phyloP scores from a whole-genome alignment of 306 rosid genomes.

The Cicer cuneatum region DNA sequence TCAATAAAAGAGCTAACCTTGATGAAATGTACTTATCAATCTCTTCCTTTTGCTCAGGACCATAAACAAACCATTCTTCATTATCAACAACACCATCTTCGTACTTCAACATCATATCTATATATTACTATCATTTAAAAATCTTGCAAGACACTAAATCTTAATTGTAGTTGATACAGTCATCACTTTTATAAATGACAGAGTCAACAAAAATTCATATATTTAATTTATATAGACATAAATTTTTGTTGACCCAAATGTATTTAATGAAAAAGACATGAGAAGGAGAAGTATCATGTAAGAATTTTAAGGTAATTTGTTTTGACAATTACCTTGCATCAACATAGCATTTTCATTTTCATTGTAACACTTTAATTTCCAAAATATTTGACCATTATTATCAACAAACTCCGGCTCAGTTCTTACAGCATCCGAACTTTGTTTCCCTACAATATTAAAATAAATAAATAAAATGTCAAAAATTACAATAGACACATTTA shows the following conservation, averaged over 20 bases:
- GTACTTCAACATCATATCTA: conserved; percentile 39
- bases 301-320: neutral
- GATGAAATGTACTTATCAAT: conserved; percentile 42
- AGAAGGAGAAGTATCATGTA: too few species aligned
- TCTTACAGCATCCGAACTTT: conserved; percentile 42
- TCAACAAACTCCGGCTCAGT: conserved; percentile 38
- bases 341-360: conserved; percentile 27
- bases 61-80: conserved; percentile 52
- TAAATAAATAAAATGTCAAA: neutral
- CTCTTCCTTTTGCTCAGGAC: conserved; percentile 40
- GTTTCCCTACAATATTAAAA: neutral
- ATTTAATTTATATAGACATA: too few species aligned
- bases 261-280: too few species aligned
- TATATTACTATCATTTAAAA: conserved; percentile 2
- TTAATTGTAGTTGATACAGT: too few species aligned
- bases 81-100: conserved; percentile 7
- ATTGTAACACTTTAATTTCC: conserved; percentile 44
- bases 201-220: too few species aligned
- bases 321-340: conserved; percentile 50
- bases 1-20: too few species aligned
- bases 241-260: too few species aligned
- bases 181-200: too few species aligned
- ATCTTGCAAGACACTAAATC: conserved; percentile 28
- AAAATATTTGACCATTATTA: conserved; percentile 41
- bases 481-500: too few species aligned